These are phyloP conservation scores for Lactifluus rugatus DNA, from an alignment of 768 basidiomycete genomes.

Conservation along the genomic window DNA sequence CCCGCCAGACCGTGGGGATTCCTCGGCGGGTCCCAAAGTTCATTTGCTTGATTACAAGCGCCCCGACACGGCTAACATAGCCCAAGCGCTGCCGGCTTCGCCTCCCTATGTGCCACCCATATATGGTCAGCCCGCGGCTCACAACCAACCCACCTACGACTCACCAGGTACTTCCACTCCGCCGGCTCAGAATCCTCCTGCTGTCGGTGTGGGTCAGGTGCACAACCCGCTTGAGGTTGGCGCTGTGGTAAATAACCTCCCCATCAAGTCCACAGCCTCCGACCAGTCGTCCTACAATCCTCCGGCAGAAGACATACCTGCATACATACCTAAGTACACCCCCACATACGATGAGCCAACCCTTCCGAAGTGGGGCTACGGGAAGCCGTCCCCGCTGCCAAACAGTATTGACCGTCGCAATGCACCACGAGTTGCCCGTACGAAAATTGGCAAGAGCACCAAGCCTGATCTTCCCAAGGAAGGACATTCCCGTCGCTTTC, in stretches of 20 bases:
- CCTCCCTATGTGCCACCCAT: not conserved
- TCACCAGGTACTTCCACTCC: not conserved
- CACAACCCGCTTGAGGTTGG: not conserved
- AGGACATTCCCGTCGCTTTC: constrained; percentile 3
- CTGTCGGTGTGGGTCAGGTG: not conserved
- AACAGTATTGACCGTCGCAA: constrained; percentile 4
- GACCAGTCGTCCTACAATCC: not conserved
- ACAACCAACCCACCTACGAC: not conserved
- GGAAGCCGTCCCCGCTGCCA: constrained; percentile 12
- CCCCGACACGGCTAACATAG: not conserved
- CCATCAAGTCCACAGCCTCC: not conserved
- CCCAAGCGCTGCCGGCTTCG: constrained; percentile 1
- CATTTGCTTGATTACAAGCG: not conserved
- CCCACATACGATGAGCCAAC: not conserved
- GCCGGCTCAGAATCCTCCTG: not conserved
- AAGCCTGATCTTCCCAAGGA: not conserved
- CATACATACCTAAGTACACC: not conserved
- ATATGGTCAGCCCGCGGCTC: not conserved
- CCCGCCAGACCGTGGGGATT: not conserved
- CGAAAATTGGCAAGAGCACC: not conserved
- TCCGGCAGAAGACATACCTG: not conserved
- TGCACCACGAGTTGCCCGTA: constrained; percentile 8
- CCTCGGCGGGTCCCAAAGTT: not conserved
- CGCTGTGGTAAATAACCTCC: not conserved
- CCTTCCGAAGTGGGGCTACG: constrained; percentile 4